A percentile compares a stretch with the other conserved stretches of the same genome.
Evolutionary conservation across 257 asterid species (phyloP).

Genomic region (Ilex asprella): DNA sequence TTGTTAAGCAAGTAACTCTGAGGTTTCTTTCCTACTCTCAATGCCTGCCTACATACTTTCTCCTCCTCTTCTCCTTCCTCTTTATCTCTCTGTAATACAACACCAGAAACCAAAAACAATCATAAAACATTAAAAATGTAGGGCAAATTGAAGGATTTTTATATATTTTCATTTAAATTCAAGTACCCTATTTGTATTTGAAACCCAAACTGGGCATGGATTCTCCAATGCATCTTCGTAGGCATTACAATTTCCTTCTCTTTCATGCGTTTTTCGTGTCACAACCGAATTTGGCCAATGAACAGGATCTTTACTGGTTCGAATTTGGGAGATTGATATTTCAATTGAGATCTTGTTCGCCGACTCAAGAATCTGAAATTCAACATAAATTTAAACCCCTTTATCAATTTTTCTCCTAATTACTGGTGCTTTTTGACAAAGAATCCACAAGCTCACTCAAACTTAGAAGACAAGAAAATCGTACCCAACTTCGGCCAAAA

Average conservation of each 20-base stretch:
- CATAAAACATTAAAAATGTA: not conserved
- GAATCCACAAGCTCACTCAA: not conserved
- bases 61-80: not conserved
- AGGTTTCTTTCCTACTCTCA: not conserved
- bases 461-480: not conserved
- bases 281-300: no score
- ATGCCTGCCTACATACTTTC: not conserved
- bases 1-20: not conserved
- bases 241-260: not conserved
- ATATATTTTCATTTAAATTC: not conserved
- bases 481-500: constrained; percentile 10
- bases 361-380: not conserved
- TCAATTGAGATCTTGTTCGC: not conserved
- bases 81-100: not conserved
- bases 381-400: not conserved
- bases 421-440: no score
- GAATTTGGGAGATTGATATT: not conserved
- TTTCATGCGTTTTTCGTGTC: not conserved
- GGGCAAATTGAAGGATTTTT: no score
- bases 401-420: no score
- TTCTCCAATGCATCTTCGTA: no score
- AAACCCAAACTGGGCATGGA: not conserved
- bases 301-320: no score
- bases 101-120: not conserved
- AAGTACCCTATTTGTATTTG: not conserved